Evolutionary conservation across 1,139 yeast genomes (phyloP), one percentile per base, ranked within the genome.

Genomic region (Geotrichum bryndzae): DNA sequence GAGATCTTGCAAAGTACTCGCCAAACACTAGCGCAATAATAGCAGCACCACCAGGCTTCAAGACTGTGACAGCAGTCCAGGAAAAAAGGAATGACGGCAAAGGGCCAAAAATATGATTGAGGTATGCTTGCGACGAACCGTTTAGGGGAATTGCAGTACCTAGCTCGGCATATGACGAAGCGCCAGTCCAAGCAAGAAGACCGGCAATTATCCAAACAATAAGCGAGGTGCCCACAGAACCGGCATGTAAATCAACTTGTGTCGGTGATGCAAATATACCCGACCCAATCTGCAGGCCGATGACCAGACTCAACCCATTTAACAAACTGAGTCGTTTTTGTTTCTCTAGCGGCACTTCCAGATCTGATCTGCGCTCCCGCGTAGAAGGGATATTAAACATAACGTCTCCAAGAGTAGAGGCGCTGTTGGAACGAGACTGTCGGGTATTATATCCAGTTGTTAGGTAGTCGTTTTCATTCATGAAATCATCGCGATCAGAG

Each of bases 181-280:
- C 80, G 1, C 80, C 80, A 0, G 80, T 76, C 80, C 80, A 78
- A 2, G 80, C 80, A 22, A 77, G 68, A 45, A 75, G 63, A 1
- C 80, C 80, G 5, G 79, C 76, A 2, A 72, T 67, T 0, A 71
- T 59, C 80, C 80, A 77, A 3, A 77, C 74, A 2, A 75, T 56
- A 18, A 77, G 66, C 5, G 80, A 72, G 11, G 74, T 72, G 1
- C 77, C 79, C 0, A 74, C 74, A 1, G 80, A 76, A 11, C 79
- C 79, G 0, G 78, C 75, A 56, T 71, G 72, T 11, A 70, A 64
- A 61, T 74, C 73, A 29, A 77, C 73, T 60, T 74, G 74, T 51
- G 77, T 74, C 1, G 80, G 80, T 11, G 80, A 76, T 31, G 80
- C 75, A 63, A 78, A 77, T 51, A 77, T 77, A 3, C 80, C 80